Conservation (phyloP, 2,329 filamentous ascomycete genomes). For the Pyrenophora seminiperda region DNA sequence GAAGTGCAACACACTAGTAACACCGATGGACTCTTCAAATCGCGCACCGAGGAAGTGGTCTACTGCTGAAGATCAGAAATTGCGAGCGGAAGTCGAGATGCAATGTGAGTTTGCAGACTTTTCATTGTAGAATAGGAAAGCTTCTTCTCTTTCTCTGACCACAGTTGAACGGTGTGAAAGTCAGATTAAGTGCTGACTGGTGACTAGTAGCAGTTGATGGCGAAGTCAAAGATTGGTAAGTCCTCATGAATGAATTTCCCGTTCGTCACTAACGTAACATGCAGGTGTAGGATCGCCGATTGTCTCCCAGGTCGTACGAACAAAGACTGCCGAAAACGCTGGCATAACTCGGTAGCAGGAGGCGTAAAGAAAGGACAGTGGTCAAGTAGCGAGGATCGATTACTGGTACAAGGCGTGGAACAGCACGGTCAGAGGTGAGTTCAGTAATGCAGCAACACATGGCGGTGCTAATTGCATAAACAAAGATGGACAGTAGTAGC, state of each 20-base stretch:
- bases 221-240: slow-evolving; percentile 39
- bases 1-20: neutral
- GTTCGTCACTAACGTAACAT: slow-evolving; percentile 3
- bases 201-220: slow-evolving; percentile 21
- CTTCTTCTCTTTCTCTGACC: neutral
- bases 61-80: slow-evolving; percentile 31
- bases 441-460: neutral
- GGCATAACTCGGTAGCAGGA: slow-evolving; percentile 48
- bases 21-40: slow-evolving; percentile 20
- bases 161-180: neutral
- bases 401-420: slow-evolving; percentile 43
- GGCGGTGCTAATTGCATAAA: neutral
- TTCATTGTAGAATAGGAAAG: neutral
- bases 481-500: slow-evolving; percentile 53
- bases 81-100: slow-evolving; percentile 35
- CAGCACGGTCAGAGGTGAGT: slow-evolving; percentile 46
- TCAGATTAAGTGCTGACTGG: neutral
- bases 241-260: neutral
- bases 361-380: slow-evolving; percentile 52
- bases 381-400: slow-evolving; percentile 45
- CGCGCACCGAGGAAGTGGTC: slow-evolving; percentile 40
- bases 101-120: slow-evolving; percentile 25
- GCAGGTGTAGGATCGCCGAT: slow-evolving; percentile 45
- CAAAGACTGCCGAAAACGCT: slow-evolving; percentile 54
- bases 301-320: slow-evolving; percentile 50